Conservation (phyloP, 495 filamentous ascomycete genomes). For the Penicillium mononematosum region DNA sequence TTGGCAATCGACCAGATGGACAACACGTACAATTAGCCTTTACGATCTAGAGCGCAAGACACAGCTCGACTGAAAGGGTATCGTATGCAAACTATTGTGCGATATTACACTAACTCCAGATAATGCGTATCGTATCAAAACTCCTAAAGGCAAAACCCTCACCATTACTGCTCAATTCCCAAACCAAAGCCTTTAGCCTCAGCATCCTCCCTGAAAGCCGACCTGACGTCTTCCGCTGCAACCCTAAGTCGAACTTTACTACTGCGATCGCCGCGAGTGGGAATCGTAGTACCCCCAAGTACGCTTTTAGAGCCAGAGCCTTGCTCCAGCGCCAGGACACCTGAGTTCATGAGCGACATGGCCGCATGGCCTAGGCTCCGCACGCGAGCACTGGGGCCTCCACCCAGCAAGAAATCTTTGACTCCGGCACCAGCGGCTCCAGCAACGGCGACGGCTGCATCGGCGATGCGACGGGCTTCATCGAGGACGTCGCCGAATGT, state of each 20-base stretch:
- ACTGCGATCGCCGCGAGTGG: slow-evolving; percentile 71
- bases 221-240: slow-evolving; percentile 83
- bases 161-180: slow-evolving; percentile 37
- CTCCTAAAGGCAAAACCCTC: background rate
- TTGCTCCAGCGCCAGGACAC: slow-evolving; percentile 78
- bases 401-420: slow-evolving; percentile 45
- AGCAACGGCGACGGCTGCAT: slow-evolving; percentile 48
- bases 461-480: slow-evolving; percentile 76
- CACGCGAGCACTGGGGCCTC: slow-evolving; percentile 53
- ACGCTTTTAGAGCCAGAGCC: slow-evolving; percentile 34
- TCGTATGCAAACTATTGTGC: slow-evolving; percentile 26
- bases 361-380: slow-evolving; percentile 68
- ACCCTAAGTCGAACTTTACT: slow-evolving; percentile 84
- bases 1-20: background rate
- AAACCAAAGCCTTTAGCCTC: slow-evolving; percentile 74
- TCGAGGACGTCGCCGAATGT: slow-evolving; percentile 88
- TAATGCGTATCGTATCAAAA: slow-evolving; percentile 10
- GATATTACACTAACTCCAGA: slow-evolving; percentile 18
- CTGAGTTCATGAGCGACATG: slow-evolving; percentile 80
- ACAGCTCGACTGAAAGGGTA: slow-evolving; percentile 23
- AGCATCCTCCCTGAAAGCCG: slow-evolving; percentile 83
- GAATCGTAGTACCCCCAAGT: slow-evolving; percentile 36
- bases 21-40: background rate
- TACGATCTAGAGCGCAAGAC: background rate
- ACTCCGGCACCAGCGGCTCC: slow-evolving; percentile 41